Conservation (phyloP, 2,329 filamentous ascomycete genomes). For the Arthrobotrys pseudoclavata region DNA sequence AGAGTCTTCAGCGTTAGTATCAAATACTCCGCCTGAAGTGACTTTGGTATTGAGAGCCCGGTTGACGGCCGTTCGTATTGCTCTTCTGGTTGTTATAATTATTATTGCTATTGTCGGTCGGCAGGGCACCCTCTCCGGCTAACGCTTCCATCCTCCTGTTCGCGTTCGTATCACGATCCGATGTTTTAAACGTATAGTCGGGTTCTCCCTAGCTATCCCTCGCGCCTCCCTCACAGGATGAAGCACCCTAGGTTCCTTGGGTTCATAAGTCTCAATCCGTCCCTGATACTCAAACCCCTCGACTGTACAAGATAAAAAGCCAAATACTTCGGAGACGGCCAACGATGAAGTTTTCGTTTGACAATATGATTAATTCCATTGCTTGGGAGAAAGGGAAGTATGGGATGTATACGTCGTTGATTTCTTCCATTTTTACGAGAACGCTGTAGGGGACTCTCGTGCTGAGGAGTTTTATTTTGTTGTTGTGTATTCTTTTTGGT, state of each 20-base stretch:
- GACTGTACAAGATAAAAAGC: conserved; percentile 22
- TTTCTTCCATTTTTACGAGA: neutral
- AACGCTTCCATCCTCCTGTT: neutral
- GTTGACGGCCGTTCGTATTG: neutral
- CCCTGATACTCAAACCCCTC: conserved; percentile 11
- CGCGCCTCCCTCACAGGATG: neutral
- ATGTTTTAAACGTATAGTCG: neutral
- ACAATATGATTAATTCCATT: neutral
- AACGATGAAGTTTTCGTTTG: conserved; percentile 10
- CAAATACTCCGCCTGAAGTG: neutral
- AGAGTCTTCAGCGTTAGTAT: neutral
- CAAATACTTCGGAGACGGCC: neutral
- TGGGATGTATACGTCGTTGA: neutral
- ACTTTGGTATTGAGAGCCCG: neutral
- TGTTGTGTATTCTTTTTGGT: neutral
- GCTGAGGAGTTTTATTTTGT: conserved; percentile 16
- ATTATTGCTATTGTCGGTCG: neutral
- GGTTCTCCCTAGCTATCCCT: neutral
- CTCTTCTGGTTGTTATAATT: neutral
- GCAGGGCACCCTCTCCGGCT: neutral
- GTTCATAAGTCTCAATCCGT: conserved; percentile 6
- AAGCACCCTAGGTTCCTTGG: neutral
- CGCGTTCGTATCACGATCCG: neutral
- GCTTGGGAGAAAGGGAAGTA: conserved; percentile 3
- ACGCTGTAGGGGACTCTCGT: neutral